phyloP scores from a whole-genome alignment of 257 asterid species.

The Rauvolfia tetraphylla region DNA sequence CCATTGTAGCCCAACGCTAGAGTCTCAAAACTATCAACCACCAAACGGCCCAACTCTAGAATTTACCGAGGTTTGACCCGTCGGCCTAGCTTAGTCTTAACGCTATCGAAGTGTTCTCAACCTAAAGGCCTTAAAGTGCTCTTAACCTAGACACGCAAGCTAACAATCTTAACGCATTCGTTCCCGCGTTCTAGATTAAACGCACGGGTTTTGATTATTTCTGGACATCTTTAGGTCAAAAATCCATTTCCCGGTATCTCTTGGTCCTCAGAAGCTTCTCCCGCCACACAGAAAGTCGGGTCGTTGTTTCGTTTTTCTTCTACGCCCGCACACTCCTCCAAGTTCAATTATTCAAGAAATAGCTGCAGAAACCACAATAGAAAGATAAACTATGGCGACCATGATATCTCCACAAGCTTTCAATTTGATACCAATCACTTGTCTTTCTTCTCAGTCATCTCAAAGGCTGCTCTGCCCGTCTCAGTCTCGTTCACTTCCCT shows the following conservation, averaged over 20 bases:
- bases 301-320: neutral
- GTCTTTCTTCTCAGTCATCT: conserved; percentile 18
- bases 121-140: too few species aligned
- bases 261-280: conserved; percentile 2
- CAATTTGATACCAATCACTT: conserved; percentile 11
- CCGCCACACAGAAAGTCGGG: conserved; percentile 8
- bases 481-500: conserved; percentile 19
- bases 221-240: too few species aligned
- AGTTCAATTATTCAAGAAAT: neutral
- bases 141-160: too few species aligned
- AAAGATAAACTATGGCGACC: conserved; percentile 30
- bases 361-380: neutral
- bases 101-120: too few species aligned
- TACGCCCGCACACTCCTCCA: neutral
- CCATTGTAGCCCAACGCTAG: neutral
- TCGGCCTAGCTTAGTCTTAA: too few species aligned
- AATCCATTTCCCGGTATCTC: neutral
- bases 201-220: too few species aligned
- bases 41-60: too few species aligned
- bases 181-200: too few species aligned
- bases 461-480: conserved; percentile 18
- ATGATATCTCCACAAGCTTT: conserved; percentile 28
- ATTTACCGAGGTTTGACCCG: too few species aligned
- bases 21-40: too few species aligned
- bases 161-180: too few species aligned